Conservation (phyloP, 2,329 filamentous ascomycete genomes). For the Aspergillus terreus region DNA sequence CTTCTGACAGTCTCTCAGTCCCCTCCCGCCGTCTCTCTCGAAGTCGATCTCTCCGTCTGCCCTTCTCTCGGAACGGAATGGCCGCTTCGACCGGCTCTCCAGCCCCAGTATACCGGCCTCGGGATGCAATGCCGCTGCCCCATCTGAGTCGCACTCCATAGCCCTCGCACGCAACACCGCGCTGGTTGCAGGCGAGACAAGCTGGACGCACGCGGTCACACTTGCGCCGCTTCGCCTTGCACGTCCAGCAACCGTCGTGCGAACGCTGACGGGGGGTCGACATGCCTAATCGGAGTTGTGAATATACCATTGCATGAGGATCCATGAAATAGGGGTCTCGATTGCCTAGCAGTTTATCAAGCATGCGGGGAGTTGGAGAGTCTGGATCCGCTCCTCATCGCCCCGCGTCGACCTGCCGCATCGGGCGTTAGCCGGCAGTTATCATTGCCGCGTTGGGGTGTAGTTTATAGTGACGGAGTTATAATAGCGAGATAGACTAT, state of each 20-base stretch:
- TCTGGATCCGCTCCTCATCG: no score
- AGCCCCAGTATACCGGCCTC: constrained; percentile 28
- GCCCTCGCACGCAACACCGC: constrained; percentile 25
- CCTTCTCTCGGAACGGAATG: constrained; percentile 20
- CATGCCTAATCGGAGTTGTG: constrained; percentile 19
- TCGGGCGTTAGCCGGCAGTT: constrained; percentile 6
- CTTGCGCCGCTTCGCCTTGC: constrained; percentile 25
- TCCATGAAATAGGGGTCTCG: no score
- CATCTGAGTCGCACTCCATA: constrained; percentile 29
- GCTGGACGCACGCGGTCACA: constrained; percentile 25
- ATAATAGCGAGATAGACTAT: no score
- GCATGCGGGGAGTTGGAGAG: background rate
- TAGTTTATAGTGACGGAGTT: no score
- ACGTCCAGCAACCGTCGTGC: constrained; percentile 29
- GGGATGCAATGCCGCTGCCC: constrained; percentile 29
- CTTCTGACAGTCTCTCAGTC: background rate
- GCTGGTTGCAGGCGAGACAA: constrained; percentile 22
- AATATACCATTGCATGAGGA: background rate
- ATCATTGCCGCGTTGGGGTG: no score
- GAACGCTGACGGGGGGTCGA: constrained; percentile 24
- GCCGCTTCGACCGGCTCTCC: constrained; percentile 23
- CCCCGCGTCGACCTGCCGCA: constrained; percentile 15
- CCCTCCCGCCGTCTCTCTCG: constrained; percentile 11
- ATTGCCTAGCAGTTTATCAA: background rate
- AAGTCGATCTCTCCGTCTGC: constrained; percentile 23